Percentiles rank a stretch among this genome's conserved stretches.
Evolutionary conservation across 257 asterid species (phyloP).

Genomic region (Capsicum baccatum): DNA sequence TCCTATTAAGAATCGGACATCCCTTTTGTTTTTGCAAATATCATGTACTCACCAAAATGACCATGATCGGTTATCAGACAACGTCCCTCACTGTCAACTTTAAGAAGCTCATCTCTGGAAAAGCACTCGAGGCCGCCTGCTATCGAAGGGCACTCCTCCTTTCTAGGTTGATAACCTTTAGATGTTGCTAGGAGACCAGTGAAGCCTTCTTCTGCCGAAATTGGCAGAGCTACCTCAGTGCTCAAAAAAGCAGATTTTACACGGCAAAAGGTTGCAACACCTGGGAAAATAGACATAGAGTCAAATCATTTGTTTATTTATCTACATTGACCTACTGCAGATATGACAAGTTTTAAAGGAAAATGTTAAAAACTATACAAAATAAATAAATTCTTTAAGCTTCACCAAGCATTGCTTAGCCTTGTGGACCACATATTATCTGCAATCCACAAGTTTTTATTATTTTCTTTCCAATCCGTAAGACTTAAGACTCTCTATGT

Average conservation of each 20-base stretch:
- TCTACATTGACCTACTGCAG: slow-evolving; percentile 4
- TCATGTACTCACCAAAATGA: slow-evolving; percentile 74
- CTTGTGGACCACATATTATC: background rate
- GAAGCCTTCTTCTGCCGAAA: slow-evolving; percentile 91
- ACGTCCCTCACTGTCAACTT: slow-evolving; percentile 94
- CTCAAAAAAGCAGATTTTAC: slow-evolving; percentile 80
- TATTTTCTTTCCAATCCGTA: background rate
- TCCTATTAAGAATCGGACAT: background rate
- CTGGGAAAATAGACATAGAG: slow-evolving; percentile 42
- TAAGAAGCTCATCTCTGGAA: slow-evolving; percentile 71
- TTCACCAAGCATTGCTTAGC: background rate
- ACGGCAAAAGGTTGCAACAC: slow-evolving; percentile 96
- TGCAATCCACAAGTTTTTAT: background rate
- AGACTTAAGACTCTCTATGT: background rate
- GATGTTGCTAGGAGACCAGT: slow-evolving; percentile 71
- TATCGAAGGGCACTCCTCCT: slow-evolving; percentile 47
- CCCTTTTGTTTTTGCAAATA: background rate
- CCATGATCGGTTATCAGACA: slow-evolving; percentile 88
- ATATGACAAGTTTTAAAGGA: background rate
- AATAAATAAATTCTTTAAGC: background rate
- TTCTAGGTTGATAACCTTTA: slow-evolving; percentile 48
- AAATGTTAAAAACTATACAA: background rate
- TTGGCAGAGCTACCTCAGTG: slow-evolving; percentile 80
- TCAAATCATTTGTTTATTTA: background rate
- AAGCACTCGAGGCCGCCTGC: slow-evolving; percentile 65